Percentiles rank a stretch among this genome's conserved stretches.
These are phyloP conservation scores for Wickerhamomyces queroliae DNA, from an alignment of 805 yeast genomes.

Conservation along the genomic window DNA sequence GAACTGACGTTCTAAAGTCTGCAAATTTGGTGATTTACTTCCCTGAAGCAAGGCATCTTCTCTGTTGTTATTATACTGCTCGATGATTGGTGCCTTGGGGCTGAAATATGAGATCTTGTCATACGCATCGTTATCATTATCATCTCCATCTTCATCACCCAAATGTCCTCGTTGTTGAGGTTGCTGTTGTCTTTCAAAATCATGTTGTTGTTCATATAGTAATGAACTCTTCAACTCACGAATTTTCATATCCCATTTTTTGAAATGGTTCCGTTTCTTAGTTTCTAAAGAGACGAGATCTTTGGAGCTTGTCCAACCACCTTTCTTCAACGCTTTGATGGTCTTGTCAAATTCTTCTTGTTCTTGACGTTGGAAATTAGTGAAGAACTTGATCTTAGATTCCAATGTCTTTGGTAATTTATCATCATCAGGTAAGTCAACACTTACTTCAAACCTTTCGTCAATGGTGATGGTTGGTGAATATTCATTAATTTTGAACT, in stretches of 20 bases:
- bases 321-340: constrained; percentile 9
- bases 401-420: constrained; percentile 11
- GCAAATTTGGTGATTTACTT: constrained; percentile 1
- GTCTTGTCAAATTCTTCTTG: constrained; percentile 15
- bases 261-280: constrained; percentile 16
- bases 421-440: constrained; percentile 12
- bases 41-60: neutral
- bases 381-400: constrained; percentile 14
- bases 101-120: neutral
- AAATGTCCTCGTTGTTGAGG: too few species aligned
- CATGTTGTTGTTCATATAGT: neutral
- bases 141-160: too few species aligned
- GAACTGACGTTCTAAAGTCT: constrained; percentile 1
- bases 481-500: neutral
- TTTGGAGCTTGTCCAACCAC: constrained; percentile 21
- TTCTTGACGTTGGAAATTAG: constrained; percentile 14
- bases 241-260: constrained; percentile 19
- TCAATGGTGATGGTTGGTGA: constrained; percentile 20
- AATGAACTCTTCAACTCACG: constrained; percentile 4
- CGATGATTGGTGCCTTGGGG: too few species aligned
- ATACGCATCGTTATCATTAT: too few species aligned
- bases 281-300: constrained; percentile 13
- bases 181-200: too few species aligned
- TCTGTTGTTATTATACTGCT: too few species aligned
- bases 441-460: constrained; percentile 18